Evolutionary conservation across 345 rosid species (phyloP).

Genomic region (Gossypium bickii): DNA sequence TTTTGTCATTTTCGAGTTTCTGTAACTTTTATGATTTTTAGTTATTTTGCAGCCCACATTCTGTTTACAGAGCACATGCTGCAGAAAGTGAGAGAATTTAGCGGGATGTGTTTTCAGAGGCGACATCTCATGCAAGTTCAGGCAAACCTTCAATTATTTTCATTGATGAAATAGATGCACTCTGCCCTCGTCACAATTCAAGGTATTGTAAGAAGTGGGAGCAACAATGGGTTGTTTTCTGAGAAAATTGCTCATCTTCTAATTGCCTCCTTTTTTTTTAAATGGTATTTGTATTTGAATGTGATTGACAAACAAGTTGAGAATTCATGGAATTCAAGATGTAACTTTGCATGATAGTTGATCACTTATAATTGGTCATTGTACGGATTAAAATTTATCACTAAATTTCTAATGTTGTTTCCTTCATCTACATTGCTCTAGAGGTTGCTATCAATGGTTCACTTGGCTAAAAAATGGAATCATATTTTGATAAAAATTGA

Average conservation of each 20-base stretch:
- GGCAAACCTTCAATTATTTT: slow-evolving; percentile 79
- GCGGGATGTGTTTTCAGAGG: slow-evolving; percentile 75
- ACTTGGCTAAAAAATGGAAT: neutral
- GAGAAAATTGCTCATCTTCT: slow-evolving; percentile 19
- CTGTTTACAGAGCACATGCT: slow-evolving; percentile 71
- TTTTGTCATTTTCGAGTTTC: neutral
- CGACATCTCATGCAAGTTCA: slow-evolving; percentile 49
- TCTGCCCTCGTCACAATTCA: slow-evolving; percentile 75
- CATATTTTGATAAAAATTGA: neutral
- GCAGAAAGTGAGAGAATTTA: slow-evolving; percentile 78
- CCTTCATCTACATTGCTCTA: neutral
- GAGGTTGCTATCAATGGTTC: neutral
- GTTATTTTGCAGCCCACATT: slow-evolving; percentile 52
- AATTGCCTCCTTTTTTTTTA: neutral
- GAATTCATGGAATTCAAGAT: neutral
- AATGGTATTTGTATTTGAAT: neutral
- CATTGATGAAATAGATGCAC: slow-evolving; percentile 87
- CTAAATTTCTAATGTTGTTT: neutral
- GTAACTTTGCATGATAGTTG: neutral
- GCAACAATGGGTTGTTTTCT: neutral
- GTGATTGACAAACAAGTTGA: neutral
- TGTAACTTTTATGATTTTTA: neutral
- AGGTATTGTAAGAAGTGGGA: slow-evolving; percentile 34
- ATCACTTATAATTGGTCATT: neutral
- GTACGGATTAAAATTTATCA: neutral